Conservation (phyloP, 345 rosid species). For the Crucihimalaya himalaica region DNA sequence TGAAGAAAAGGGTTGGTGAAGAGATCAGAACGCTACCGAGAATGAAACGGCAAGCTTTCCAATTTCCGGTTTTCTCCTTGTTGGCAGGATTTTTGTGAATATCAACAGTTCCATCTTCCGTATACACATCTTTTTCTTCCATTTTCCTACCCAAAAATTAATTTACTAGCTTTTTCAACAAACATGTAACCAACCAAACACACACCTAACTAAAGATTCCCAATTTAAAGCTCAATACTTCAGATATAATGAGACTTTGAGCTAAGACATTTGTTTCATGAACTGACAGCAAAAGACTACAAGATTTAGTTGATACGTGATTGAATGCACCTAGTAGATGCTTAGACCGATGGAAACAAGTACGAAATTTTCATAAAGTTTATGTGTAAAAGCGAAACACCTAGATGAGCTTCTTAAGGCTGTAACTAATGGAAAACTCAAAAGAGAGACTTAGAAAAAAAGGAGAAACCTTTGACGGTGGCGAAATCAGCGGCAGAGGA, state of each 20-base stretch:
- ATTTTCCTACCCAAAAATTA: constrained; percentile 41
- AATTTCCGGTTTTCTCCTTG: constrained; percentile 72
- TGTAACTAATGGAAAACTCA: background rate
- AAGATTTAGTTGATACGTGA: background rate
- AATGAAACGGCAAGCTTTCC: constrained; percentile 92
- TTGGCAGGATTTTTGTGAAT: constrained; percentile 74
- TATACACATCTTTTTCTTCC: constrained; percentile 63
- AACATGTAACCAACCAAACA: background rate
- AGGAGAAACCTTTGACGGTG: constrained; percentile 17
- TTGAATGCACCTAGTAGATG: background rate
- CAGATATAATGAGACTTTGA: background rate
- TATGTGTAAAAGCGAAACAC: background rate
- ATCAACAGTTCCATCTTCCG: constrained; percentile 78
- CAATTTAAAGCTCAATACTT: background rate
- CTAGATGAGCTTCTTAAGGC: background rate
- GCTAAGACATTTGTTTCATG: background rate
- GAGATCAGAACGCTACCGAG: constrained; percentile 53
- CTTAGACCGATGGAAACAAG: background rate
- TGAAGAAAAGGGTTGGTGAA: background rate
- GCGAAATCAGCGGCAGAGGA: background rate
- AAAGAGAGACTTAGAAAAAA: background rate
- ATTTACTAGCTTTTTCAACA: background rate
- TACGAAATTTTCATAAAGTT: background rate
- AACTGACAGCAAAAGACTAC: background rate
- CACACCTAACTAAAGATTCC: background rate